Conservation (phyloP, 73 alveolate genomes). For the Blepharisma stoltei region DNA sequence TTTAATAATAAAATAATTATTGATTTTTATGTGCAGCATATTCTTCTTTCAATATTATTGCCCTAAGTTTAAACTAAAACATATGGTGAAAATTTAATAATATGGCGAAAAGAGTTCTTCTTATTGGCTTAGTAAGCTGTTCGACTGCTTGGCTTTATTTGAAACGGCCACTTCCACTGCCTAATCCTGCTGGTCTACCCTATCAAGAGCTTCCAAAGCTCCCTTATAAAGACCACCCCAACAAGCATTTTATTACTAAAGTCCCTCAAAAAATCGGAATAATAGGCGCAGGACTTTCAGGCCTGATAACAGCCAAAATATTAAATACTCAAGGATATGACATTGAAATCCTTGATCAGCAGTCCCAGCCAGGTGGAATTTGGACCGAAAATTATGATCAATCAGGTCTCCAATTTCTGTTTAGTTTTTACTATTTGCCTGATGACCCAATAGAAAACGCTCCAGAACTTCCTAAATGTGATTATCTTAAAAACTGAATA, state of each 20-base stretch:
- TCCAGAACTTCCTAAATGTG: neutral
- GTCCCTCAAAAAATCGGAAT: neutral
- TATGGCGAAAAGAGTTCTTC: too few species aligned
- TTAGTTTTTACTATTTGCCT: neutral
- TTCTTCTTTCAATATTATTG: too few species aligned
- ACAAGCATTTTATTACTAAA: neutral
- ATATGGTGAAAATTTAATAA: too few species aligned
- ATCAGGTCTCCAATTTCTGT: neutral
- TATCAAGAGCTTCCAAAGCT: constrained; percentile 2
- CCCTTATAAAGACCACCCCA: neutral
- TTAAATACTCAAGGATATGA: constrained; percentile 1
- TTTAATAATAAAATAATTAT: too few species aligned
- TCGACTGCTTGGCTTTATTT: too few species aligned
- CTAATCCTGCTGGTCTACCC: neutral
- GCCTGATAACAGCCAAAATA: constrained; percentile 8
- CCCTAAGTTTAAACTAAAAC: too few species aligned
- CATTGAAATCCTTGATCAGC: neutral
- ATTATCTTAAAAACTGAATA: neutral
- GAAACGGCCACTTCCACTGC: too few species aligned
- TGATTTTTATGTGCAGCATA: too few species aligned
- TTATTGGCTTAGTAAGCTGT: too few species aligned
- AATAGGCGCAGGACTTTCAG: neutral
- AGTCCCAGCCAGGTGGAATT: neutral
- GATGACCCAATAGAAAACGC: neutral
- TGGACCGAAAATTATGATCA: constrained; percentile 11